phyloP scores from a whole-genome alignment of 2,329 filamentous ascomycete genomes.

The Diaporthe ilicicola region DNA sequence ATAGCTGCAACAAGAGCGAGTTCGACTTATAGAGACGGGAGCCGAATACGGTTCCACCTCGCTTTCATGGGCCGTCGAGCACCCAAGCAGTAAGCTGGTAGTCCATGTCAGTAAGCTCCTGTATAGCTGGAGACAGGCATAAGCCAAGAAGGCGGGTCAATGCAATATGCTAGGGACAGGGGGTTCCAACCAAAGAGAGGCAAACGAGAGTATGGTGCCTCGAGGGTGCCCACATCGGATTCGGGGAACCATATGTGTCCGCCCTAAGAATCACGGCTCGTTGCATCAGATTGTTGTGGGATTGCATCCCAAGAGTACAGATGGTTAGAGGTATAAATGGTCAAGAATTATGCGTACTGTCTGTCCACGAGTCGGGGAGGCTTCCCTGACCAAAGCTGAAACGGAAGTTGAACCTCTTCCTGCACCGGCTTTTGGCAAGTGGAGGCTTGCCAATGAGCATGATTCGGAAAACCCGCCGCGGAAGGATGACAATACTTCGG shows the following conservation, averaged over 20 bases:
- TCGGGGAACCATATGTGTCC: constrained; percentile 10
- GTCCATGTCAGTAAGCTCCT: constrained; percentile 7
- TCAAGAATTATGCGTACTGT: constrained; percentile 3
- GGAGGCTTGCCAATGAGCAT: constrained; percentile 17
- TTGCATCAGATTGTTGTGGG: constrained; percentile 8
- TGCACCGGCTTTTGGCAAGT: constrained; percentile 12
- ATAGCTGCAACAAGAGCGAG: background rate
- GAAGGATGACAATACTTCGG: background rate
- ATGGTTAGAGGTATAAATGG: background rate
- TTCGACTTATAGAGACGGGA: background rate
- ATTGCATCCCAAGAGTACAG: background rate
- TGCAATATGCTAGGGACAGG: background rate
- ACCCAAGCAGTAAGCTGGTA: background rate
- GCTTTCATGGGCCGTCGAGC: constrained; percentile 1
- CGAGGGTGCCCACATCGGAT: constrained; percentile 16
- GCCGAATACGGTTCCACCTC: background rate
- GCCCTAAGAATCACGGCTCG: background rate
- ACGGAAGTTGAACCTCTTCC: background rate
- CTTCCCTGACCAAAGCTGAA: constrained; percentile 18
- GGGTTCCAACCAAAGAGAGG: background rate
- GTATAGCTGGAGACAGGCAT: constrained; percentile 18
- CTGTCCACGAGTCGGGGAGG: constrained; percentile 11
- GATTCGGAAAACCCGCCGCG: background rate
- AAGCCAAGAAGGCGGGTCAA: constrained; percentile 13
- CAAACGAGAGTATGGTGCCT: background rate